Base-by-base conservation (phyloP, 2,329 filamentous ascomycete species). In the Trichothecium roseum region DNA sequence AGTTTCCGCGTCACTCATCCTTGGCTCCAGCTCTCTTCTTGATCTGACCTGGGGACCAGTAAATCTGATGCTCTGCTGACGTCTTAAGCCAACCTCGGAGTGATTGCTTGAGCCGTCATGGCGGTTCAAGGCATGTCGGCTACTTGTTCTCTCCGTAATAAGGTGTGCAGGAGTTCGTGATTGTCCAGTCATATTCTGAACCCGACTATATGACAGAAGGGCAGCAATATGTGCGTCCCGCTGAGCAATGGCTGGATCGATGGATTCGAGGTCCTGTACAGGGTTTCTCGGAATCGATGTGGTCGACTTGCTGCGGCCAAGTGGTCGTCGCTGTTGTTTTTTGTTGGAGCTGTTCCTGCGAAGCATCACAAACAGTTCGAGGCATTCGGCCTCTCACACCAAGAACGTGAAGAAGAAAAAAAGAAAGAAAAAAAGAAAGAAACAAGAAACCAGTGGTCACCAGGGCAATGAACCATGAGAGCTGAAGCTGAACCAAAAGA, bases 221-320 rank as follows among this genome's bases (percentile, higher is more conserved):
- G 79, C 79, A 16, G 79, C 78, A 28, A 70, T 65, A 28, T 74
- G 68, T 7, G 79, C 79, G 52, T 81, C 73, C 36, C 72, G 62
- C 33, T 71, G 65, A 3, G 71, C 69, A 4, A 57, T 52, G 9
- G 53, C 55, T 2, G 68, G 66, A 43, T 66, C 57, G 30, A 76
- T 69, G 34, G 66, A 59, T 34, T 70, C 61, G 15, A 71, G 53
- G 1, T 43, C 40, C 39, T 59, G 55, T 15, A 65, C 57, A 20
- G 63, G 61, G 34, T 62, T 62, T 20, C 43, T 42, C 8, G 30
- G 32, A 10, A 63, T 55, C 24, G 69, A 70, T 39, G 58, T 63
- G n/a, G 62, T 62, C 6, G 72, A 76, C 48, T 72, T 77, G 50
- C 66, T 69, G 43, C 64, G 66, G 45, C 57, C 53, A 17, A 74